phyloP scores from a whole-genome alignment of 2,329 filamentous ascomycete species.

The Chrysosporium keratinophilum region DNA sequence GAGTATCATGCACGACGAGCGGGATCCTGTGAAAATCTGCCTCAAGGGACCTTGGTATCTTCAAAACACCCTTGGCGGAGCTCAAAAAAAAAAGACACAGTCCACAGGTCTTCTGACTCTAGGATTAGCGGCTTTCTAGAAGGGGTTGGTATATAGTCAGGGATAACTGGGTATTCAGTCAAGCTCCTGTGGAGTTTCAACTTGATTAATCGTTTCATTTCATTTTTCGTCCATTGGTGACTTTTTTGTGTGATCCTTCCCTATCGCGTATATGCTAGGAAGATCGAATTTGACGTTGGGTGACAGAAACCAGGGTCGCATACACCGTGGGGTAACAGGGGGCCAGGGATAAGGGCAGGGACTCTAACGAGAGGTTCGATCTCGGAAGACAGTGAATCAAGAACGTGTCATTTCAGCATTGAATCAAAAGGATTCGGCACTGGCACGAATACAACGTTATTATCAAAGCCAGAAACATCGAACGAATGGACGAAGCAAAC shows the following conservation, averaged over 20 bases:
- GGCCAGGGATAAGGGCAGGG: not conserved
- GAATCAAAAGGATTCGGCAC: not conserved
- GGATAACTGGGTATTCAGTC: not conserved
- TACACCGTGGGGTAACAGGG: conserved; percentile 10
- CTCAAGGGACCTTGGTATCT: conserved; percentile 6
- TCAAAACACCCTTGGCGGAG: conserved; percentile 3
- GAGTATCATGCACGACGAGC: not conserved
- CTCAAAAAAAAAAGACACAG: conserved; percentile 2
- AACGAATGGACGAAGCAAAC: not conserved
- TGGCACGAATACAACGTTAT: conserved; percentile 9
- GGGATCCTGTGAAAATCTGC: not conserved
- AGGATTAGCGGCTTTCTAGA: conserved; percentile 3
- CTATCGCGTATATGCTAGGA: conserved; percentile 5
- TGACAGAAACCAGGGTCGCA: conserved; percentile 5
- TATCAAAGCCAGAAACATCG: conserved; percentile 4
- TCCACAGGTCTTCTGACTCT: conserved; percentile 7
- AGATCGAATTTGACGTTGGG: conserved; percentile 6
- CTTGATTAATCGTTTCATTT: conserved; percentile 11
- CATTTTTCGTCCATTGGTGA: not conserved
- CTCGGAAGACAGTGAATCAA: conserved; percentile 5
- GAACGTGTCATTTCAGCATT: conserved; percentile 8
- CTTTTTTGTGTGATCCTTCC: conserved; percentile 4
- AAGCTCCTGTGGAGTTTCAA: conserved; percentile 11
- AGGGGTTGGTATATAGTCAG: conserved; percentile 5
- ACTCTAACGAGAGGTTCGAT: conserved; percentile 1